Base-by-base conservation (phyloP, 2,329 filamentous ascomycete genomes). In the Chaetomiaceae sp. region DNA sequence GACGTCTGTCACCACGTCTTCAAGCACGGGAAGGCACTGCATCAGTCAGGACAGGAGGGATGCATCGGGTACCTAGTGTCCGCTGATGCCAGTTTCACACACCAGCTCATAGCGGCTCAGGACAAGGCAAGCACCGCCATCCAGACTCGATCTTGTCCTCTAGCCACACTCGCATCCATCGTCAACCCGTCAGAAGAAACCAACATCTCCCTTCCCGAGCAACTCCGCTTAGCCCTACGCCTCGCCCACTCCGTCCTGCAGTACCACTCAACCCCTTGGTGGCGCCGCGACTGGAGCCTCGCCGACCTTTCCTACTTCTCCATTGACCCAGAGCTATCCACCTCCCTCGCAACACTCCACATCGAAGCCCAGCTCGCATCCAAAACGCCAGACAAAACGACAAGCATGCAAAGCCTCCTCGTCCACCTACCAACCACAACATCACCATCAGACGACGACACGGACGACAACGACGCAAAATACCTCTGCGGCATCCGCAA, bases 241-340 rank as follows among this genome's bases (percentile, higher is more conserved):
- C 27, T 45, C 5, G 35, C 35, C 3, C 35, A 27, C 8, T 33
- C 42, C 2, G 26, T 45, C 18, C 42, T 45, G 3, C 35, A 45
- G 20, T 45, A 38, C 27, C 34, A 45, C 15, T 38, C 42, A 5
- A 45, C 42, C 10, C 20, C 42, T 2, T 45, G 42, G 42, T 38
- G 35, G 35, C 35, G 34, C 10, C 26, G 29, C 3, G 17, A 38
- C 20, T 45, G 42, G 42, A n/a, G 17, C 19, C 35, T 45, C 8
- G 33, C 35, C 3, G 35, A 45, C 12, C 19, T 45, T 4, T 45
- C 35, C 14, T 45, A 38, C 27, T 45, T 45, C 15, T 35, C 33
- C 6, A 27, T 38, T 11, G 42, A 33, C n/a, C 12, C 5, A 10
- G 42, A 45, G 7, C 42, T 45, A 9, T 26, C 42, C 19, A 9